Conservation (phyloP, 768 basidiomycete species). For the Cystobasidium tubakii region DNA sequence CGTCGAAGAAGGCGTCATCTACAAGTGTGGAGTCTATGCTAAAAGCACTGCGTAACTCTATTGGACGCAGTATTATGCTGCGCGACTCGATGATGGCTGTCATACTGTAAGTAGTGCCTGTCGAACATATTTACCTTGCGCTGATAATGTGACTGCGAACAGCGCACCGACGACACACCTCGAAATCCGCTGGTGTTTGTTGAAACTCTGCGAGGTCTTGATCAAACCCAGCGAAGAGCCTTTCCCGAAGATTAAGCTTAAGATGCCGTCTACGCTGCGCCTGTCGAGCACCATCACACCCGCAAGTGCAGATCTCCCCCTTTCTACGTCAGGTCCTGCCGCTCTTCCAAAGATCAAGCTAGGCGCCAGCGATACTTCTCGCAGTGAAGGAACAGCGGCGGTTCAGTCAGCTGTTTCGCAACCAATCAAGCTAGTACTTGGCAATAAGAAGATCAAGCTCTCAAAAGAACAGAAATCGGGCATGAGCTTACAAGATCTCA, state of each 20-base stretch:
- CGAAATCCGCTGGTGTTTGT: constrained; percentile 81
- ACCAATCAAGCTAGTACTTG: constrained; percentile 25
- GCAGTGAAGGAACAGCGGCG: background rate
- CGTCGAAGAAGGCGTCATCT: constrained; percentile 61
- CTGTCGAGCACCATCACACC: constrained; percentile 38
- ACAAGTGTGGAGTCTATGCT: constrained; percentile 64
- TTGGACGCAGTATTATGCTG: constrained; percentile 59
- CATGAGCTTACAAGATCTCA: constrained; percentile 42
- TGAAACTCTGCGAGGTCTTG: constrained; percentile 84
- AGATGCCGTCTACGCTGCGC: constrained; percentile 60
- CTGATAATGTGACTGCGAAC: background rate
- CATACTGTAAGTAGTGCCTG: constrained; percentile 30
- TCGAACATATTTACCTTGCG: background rate
- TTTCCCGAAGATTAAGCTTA: constrained; percentile 77
- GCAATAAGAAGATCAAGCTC: constrained; percentile 35
- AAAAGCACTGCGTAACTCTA: constrained; percentile 81
- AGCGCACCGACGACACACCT: constrained; percentile 73
- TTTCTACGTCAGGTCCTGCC: background rate
- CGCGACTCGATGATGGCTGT: constrained; percentile 34
- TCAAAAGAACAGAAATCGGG: constrained; percentile 43
- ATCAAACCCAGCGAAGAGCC: constrained; percentile 76
- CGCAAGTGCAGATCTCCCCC: constrained; percentile 19
- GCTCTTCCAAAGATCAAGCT: constrained; percentile 31
- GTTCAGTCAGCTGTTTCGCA: constrained; percentile 15
- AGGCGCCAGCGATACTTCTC: background rate